Base-by-base conservation (phyloP, 495 filamentous ascomycete genomes). In the Annulohypoxylon nitens region DNA sequence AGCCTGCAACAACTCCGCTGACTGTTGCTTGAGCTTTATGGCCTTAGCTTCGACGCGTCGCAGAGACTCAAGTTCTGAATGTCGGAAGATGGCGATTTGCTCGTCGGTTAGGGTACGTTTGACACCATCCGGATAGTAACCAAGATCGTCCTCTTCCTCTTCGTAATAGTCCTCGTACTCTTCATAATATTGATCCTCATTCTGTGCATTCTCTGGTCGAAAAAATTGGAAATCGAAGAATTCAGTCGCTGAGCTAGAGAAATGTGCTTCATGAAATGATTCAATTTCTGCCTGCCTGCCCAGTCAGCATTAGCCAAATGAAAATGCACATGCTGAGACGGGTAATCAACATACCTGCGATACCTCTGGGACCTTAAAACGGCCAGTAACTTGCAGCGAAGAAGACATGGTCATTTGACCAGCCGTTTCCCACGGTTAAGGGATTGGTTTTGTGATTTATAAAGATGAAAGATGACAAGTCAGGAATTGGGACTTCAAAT, bases 41-140 rank as follows among this genome's bases (percentile, higher is more conserved):
- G 62, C 51, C 57, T 78, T 81, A 47, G 77, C 71, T 50, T 77
- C 66, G 34, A 62, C 84, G 9, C 91, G 87, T 3, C 93, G 81
- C 16, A 97, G 81, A 7, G 85, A 76, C 75, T 97, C 89, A 48
- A 98, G 87, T 81, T 99, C 96, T 12, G 91, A 96, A 78, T 96
- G 92, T 66, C 96, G 85, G 77, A 98, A 97, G 43, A 97, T 96
- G 16, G 86, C 89, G 50, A 98, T 93, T 81, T 99, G 92, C 64
- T 93, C 92, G 78, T 97, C 93, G 2, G 97, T 98, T 58, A 99
- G 83, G 6, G 94, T 97, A 5, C 97, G 90, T 78, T 97, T 97
- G 61, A 90, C 88, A 12, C 97, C 95, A 72, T 98, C 95, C 5
- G 87, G 83, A 76, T 98, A 99, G 80, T 94, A 96, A 23, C 95